Evolutionary conservation across 1,284 basidiomycete species (phyloP), one percentile per base, ranked within the genome.

Genomic region (Rhodotorula sp.): DNA sequence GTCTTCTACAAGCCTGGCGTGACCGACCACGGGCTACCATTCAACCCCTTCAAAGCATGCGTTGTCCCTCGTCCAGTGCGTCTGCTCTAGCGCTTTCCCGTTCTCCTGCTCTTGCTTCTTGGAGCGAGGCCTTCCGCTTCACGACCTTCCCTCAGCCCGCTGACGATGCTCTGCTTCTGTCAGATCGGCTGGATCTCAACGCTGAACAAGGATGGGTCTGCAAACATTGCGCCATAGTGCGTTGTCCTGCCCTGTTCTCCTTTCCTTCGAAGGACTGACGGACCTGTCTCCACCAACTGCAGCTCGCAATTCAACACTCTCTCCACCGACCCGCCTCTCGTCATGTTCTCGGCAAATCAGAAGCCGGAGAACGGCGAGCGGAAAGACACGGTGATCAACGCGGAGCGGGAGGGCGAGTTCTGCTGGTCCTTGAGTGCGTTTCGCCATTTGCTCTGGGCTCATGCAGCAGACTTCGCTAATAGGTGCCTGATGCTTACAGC

Each of bases 131-230:
- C 34, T 34, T 34, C 34, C 34, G 34, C 34, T 34, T 34, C 34
- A 34, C 5, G 34, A 34, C 5, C 34, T 34, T 34, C 34, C 34
- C 34, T 34, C 34, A 34, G 34, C 34, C 34, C 34, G 34, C 34
- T 34, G 34, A 34, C 34, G 5, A 34, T 2, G 34, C 34, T 34
- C 34, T 34, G 34, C 34, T 34, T 34, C 34, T 34, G 34, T 41
- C 46, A 44, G 57, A 68, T 63, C 21, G 67, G 67, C 41, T 68
- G 67, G 67, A 68, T 68, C 61, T 54, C 54, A n/a, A 64, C 61
- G 8, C 34, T 46, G 16, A 68, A 68, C 56, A 17, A 12, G n/a
- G 61, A 63, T 19, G 59, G 60, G 8, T 45, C 61, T 14, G 45
- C 53, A 8, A 62, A 61, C 54, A 21, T 62, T 19, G 55, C 55